A percentile compares a stretch with the other conserved stretches of the same genome.
Conservation (phyloP, 1,284 basidiomycete species). For the Boletus semigastroideus region DNA sequence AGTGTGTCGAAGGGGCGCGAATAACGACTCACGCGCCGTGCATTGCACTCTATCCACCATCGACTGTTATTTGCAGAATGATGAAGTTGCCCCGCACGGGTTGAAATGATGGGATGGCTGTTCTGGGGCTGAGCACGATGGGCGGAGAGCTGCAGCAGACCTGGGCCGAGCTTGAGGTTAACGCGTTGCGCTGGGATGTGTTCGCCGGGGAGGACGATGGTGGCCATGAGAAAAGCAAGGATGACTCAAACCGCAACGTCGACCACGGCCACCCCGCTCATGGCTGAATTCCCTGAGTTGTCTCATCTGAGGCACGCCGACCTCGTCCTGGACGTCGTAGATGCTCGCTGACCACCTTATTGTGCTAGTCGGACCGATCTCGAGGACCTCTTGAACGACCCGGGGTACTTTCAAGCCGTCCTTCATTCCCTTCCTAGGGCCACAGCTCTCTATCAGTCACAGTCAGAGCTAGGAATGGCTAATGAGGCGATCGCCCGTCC, state of each 20-base stretch:
- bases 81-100: conserved; percentile 64
- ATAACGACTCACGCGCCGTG: conserved; percentile 57
- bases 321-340: conserved; percentile 4
- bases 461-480: conserved; percentile 74
- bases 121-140: conserved; percentile 21
- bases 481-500: conserved; percentile 84
- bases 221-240: conserved; percentile 40
- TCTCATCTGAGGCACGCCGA: conserved; percentile 61
- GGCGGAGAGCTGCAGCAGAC: conserved; percentile 51
- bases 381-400: conserved; percentile 83
- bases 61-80: conserved; percentile 69
- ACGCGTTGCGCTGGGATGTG: conserved; percentile 64
- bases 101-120: conserved; percentile 51
- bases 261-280: conserved; percentile 41
- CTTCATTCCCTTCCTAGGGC: conserved; percentile 79
- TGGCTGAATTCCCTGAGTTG: conserved; percentile 70
- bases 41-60: conserved; percentile 83
- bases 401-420: conserved; percentile 82
- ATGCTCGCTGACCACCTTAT: conserved; percentile 8
- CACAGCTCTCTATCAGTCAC: conserved; percentile 69
- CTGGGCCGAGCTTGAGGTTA: conserved; percentile 79
- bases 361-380: conserved; percentile 72
- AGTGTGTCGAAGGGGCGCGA: not conserved
- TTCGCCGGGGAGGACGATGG: conserved; percentile 68
- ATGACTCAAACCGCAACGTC: conserved; percentile 7